phyloP scores from a whole-genome alignment of 2,329 filamentous ascomycete genomes.

The Pseudopithomyces maydicus region DNA sequence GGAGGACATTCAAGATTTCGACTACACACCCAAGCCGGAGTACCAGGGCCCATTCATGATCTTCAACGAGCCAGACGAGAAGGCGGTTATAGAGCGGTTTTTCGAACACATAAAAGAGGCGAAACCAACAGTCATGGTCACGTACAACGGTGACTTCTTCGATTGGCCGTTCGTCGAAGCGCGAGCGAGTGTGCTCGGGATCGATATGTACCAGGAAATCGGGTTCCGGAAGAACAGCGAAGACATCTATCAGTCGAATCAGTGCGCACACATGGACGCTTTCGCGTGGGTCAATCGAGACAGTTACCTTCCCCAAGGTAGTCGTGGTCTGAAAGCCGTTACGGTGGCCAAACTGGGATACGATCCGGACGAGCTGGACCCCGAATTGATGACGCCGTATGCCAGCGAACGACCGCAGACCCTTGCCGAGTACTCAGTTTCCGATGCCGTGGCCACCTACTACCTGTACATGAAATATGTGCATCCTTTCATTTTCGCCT shows the following conservation, averaged over 20 bases:
- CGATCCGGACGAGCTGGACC: slow-evolving; percentile 96
- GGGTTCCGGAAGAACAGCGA: slow-evolving; percentile 95
- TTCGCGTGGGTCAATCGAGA: slow-evolving; percentile 99
- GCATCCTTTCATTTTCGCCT: slow-evolving; percentile 98
- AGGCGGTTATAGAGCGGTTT: slow-evolving; percentile 84
- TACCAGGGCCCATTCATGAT: slow-evolving; percentile 96
- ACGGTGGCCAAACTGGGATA: slow-evolving; percentile 98
- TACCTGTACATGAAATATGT: slow-evolving; percentile 99
- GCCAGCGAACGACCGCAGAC: slow-evolving; percentile 91
- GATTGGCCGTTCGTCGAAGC: slow-evolving; percentile 99
- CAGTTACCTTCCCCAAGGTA: slow-evolving; percentile 95
- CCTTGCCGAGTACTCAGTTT: slow-evolving; percentile 96
- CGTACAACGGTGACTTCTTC: slow-evolving; percentile 99
- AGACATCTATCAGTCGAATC: slow-evolving; percentile 94
- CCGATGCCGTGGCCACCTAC: slow-evolving; percentile 97
- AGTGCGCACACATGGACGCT: slow-evolving; percentile 98
- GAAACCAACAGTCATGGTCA: slow-evolving; percentile 93
- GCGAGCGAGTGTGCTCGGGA: slow-evolving; percentile 88
- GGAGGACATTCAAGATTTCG: slow-evolving; percentile 95
- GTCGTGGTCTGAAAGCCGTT: slow-evolving; percentile 94
- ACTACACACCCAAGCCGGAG: slow-evolving; percentile 96
- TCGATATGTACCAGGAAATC: slow-evolving; percentile 99
- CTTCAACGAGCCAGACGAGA: slow-evolving; percentile 97
- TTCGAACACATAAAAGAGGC: slow-evolving; percentile 96
- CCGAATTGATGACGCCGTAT: slow-evolving; percentile 90